Evolutionary conservation across 768 basidiomycete genomes (phyloP).

Genomic region (Zangia roseola): DNA sequence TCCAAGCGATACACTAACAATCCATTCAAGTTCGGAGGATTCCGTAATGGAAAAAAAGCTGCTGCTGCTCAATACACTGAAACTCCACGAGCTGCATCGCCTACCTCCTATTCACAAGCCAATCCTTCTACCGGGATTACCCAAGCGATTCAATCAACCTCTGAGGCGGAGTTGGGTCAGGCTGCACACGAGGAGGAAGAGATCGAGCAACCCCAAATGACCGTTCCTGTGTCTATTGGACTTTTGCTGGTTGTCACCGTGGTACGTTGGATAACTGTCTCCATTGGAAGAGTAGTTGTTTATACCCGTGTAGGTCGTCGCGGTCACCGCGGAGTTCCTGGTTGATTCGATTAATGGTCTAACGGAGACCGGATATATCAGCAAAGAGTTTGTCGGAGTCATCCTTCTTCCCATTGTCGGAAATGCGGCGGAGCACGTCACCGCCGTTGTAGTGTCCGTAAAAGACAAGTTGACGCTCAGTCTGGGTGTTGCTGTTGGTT

Average conservation of each 20-base stretch:
- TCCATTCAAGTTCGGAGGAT: conserved; percentile 28
- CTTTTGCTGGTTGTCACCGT: conserved; percentile 60
- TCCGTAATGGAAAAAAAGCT: conserved; percentile 16
- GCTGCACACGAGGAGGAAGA: conserved; percentile 21
- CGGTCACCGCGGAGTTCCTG: conserved; percentile 61
- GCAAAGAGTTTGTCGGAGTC: conserved; percentile 81
- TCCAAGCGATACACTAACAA: conserved; percentile 44
- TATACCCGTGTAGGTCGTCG: conserved; percentile 41
- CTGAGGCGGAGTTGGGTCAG: conserved; percentile 13
- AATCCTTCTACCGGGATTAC: too few species aligned
- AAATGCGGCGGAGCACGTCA: conserved; percentile 91
- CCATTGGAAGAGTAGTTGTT: not conserved
- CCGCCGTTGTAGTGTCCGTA: conserved; percentile 87
- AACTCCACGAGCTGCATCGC: conserved; percentile 5
- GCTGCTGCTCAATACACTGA: conserved; percentile 3
- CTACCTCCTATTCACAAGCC: conserved; percentile 9
- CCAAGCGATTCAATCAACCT: not conserved
- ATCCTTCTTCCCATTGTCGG: conserved; percentile 91
- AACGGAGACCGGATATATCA: conserved; percentile 53
- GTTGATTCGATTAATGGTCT: conserved; percentile 83
- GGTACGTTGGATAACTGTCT: conserved; percentile 38
- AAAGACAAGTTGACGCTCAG: conserved; percentile 88
- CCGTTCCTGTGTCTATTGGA: conserved; percentile 50
- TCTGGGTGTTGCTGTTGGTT: conserved; percentile 84
- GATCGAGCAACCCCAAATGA: conserved; percentile 50